These are phyloP conservation scores for Fusarium poae DNA, from an alignment of 2,329 filamentous ascomycete species.

Conservation along the genomic window DNA sequence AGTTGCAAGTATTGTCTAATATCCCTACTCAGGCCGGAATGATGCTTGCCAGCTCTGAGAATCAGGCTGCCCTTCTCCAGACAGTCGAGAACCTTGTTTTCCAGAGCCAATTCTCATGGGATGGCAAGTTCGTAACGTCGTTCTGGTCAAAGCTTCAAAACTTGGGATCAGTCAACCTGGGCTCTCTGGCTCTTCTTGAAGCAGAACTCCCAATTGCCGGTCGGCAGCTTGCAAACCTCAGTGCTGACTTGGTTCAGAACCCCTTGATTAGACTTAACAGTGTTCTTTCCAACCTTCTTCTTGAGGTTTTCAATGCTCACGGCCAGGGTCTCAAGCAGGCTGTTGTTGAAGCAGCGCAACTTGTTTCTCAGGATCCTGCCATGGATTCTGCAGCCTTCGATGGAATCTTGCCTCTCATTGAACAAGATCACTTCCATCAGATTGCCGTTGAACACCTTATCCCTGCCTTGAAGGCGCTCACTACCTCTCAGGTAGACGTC, in stretches of 20 bases:
- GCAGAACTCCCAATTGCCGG: conserved; percentile 73
- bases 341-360: conserved; percentile 47
- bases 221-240: conserved; percentile 65
- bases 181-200: conserved; percentile 73
- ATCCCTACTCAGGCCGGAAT: conserved; percentile 53
- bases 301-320: conserved; percentile 58
- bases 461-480: conserved; percentile 61
- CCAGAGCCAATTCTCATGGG: conserved; percentile 56
- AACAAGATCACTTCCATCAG: conserved; percentile 55
- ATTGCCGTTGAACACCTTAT: conserved; percentile 60
- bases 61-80: conserved; percentile 59
- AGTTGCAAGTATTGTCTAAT: conserved; percentile 64
- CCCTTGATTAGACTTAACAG: conserved; percentile 63
- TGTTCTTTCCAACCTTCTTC: conserved; percentile 62
- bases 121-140: conserved; percentile 58
- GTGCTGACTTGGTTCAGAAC: conserved; percentile 63
- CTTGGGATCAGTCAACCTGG: conserved; percentile 67
- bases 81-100: conserved; percentile 62
- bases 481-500: conserved; percentile 43
- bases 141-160: conserved; percentile 68
- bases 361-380: conserved; percentile 28
- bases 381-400: conserved; percentile 35
- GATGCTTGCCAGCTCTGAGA: conserved; percentile 52
- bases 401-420: conserved; percentile 44
- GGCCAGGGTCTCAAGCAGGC: conserved; percentile 51